phyloP scores from a whole-genome alignment of 2,329 filamentous ascomycete species.

The Dothidotthia symphoricarpi region DNA sequence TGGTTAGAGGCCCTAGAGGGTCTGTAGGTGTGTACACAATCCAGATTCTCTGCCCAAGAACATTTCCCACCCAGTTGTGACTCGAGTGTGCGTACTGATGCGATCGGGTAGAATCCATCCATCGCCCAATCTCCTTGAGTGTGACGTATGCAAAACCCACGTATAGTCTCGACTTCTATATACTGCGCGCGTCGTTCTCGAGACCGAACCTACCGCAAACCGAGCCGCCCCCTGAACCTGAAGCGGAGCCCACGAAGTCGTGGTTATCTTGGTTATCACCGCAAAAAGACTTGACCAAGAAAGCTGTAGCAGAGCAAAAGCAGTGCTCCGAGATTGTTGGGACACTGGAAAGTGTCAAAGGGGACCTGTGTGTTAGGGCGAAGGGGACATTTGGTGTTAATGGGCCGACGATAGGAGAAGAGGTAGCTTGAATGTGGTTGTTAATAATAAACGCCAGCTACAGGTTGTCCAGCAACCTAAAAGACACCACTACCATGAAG shows the following conservation, averaged over 20 bases:
- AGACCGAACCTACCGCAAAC: conserved; percentile 25
- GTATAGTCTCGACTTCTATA: conserved; percentile 61
- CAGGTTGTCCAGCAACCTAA: too few relatives aligned
- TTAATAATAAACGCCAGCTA: too few relatives aligned
- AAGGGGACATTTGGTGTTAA: conserved; percentile 32
- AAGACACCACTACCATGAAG: too few relatives aligned
- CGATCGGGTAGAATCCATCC: conserved; percentile 21
- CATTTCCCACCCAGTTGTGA: neutral
- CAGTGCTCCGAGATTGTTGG: conserved; percentile 51
- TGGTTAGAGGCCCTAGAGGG: conserved; percentile 54
- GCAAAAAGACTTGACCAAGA: conserved; percentile 46
- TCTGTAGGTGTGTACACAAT: conserved; percentile 24
- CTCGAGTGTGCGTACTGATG: conserved; percentile 1
- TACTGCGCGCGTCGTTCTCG: conserved; percentile 53
- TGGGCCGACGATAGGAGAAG: conserved; percentile 5
- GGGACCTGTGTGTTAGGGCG: conserved; percentile 58
- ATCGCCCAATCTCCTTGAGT: conserved; percentile 41
- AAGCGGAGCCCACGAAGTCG: conserved; percentile 28
- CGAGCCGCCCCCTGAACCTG: conserved; percentile 24
- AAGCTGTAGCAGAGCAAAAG: conserved; percentile 29
- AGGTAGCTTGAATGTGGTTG: too few relatives aligned
- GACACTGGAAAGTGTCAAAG: conserved; percentile 56
- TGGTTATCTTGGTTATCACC: conserved; percentile 33
- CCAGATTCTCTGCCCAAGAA: neutral
- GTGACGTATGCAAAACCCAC: conserved; percentile 64